Evolutionary conservation across 2,329 filamentous ascomycete genomes (phyloP).

Genomic region (Tolypocladium paradoxum): DNA sequence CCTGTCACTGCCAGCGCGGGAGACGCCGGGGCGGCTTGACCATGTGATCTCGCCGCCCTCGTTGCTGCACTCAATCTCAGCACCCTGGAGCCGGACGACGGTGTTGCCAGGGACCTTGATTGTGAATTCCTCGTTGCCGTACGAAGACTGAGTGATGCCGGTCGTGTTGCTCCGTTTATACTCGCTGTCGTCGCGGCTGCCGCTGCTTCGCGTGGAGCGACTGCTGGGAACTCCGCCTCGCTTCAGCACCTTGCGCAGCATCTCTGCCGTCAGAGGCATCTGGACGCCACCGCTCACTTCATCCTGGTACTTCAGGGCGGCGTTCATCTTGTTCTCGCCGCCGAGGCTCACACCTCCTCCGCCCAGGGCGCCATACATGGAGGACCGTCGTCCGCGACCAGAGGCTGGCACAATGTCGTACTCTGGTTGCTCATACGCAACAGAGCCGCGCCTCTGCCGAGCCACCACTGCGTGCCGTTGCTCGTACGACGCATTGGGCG

Average conservation of each 20-base stretch:
- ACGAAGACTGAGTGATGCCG: slow-evolving; percentile 43
- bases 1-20: slow-evolving; percentile 38
- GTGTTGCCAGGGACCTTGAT: slow-evolving; percentile 48
- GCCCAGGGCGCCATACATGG: slow-evolving; percentile 26
- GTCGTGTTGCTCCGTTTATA: slow-evolving; percentile 52
- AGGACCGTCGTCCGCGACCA: slow-evolving; percentile 25
- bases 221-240: slow-evolving; percentile 37
- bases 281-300: slow-evolving; percentile 33
- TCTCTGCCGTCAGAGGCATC: slow-evolving; percentile 44
- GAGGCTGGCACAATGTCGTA: slow-evolving; percentile 29
- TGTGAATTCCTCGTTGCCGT: slow-evolving; percentile 45
- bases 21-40: slow-evolving; percentile 19
- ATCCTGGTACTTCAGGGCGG: slow-evolving; percentile 38
- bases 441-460: slow-evolving; percentile 23
- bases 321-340: slow-evolving; percentile 26
- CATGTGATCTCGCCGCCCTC: slow-evolving; percentile 52
- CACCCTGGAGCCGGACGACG: slow-evolving; percentile 43
- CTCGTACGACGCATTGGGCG: slow-evolving; percentile 23
- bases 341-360: slow-evolving; percentile 23
- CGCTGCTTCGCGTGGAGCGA: slow-evolving; percentile 46
- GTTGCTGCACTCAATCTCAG: slow-evolving; percentile 46
- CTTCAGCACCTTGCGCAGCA: slow-evolving; percentile 39
- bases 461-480: slow-evolving; percentile 19
- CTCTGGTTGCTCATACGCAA: slow-evolving; percentile 26
- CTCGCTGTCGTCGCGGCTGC: slow-evolving; percentile 53